A percentile compares a stretch with the other conserved stretches of the same genome.
phyloP scores from a whole-genome alignment of 1,284 basidiomycete species.

The Schizophyllum amplum region DNA sequence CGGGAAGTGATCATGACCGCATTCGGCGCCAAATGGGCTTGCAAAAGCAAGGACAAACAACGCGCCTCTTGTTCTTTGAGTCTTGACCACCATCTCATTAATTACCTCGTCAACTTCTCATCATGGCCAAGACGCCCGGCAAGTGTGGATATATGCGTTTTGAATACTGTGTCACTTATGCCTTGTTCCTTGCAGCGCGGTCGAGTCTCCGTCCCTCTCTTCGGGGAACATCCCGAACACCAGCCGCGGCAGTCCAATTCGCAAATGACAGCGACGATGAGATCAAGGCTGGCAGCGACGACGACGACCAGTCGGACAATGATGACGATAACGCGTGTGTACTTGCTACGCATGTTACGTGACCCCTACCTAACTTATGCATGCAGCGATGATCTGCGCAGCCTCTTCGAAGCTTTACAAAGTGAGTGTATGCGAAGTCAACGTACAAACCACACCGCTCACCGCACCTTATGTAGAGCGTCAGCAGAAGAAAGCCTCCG shows the following conservation, averaged over 20 bases:
- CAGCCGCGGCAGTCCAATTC: background rate
- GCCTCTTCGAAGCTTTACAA: background rate
- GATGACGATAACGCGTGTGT: background rate
- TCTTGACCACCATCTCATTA: background rate
- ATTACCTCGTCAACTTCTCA: background rate
- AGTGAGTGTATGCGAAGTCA: background rate
- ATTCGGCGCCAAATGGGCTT: background rate
- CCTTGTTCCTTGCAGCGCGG: background rate
- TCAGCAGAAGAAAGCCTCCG: slow-evolving; percentile 18
- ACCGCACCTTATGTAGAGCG: slow-evolving; percentile 12
- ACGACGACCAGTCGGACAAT: background rate
- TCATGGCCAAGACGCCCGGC: background rate
- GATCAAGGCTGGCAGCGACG: background rate
- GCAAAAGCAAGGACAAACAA: background rate
- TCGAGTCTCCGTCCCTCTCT: background rate
- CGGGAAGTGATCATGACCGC: background rate
- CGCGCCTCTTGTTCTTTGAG: background rate
- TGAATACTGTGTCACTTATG: background rate
- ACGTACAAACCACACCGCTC: background rate
- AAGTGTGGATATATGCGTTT: background rate
- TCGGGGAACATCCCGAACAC: background rate
- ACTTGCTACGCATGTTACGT: background rate
- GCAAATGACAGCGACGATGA: background rate
- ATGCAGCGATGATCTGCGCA: background rate
- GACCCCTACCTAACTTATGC: background rate